These are phyloP conservation scores for Uronychia binucleata DNA, from an alignment of 73 alveolate genomes.

Conservation along the genomic window DNA sequence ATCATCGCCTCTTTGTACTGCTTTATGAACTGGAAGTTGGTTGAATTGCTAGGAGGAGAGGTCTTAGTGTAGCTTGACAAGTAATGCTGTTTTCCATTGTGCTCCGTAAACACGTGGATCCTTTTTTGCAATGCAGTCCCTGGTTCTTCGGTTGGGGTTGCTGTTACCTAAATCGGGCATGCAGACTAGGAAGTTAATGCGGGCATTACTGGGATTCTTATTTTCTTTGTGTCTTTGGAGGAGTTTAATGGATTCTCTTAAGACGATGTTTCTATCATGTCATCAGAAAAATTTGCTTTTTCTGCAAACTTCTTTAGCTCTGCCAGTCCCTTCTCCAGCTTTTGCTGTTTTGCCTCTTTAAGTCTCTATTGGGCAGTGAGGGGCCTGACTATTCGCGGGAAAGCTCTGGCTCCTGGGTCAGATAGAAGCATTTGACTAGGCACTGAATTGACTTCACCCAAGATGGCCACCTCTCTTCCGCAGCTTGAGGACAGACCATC, in stretches of 20 bases:
- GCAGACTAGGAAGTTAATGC: not conserved
- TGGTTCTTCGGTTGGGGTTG: not conserved
- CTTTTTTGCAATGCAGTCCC: not conserved
- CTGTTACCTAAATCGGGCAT: too few species aligned
- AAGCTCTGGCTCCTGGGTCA: too few species aligned
- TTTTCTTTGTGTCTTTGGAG: too few species aligned
- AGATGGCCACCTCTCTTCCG: not conserved
- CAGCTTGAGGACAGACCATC: not conserved
- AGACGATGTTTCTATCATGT: not conserved
- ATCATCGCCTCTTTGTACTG: not conserved
- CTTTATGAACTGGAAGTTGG: not conserved
- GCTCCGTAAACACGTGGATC: not conserved
- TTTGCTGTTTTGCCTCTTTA: too few species aligned
- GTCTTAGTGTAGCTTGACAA: not conserved
- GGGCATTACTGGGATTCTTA: too few species aligned
- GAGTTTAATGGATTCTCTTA: not conserved
- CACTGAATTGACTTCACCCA: not conserved
- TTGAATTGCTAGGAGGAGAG: not conserved
- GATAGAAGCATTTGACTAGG: too few species aligned
- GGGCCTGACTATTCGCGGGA: too few species aligned
- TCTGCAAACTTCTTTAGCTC: not conserved
- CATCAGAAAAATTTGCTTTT: not conserved
- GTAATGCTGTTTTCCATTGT: not conserved
- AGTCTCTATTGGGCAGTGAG: not conserved
- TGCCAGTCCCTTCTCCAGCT: too few species aligned